Evolutionary conservation across 164 flowering plant species (phyloP), one percentile per base, ranked within the genome.

Genomic region (Chimonanthus salicifolius): DNA sequence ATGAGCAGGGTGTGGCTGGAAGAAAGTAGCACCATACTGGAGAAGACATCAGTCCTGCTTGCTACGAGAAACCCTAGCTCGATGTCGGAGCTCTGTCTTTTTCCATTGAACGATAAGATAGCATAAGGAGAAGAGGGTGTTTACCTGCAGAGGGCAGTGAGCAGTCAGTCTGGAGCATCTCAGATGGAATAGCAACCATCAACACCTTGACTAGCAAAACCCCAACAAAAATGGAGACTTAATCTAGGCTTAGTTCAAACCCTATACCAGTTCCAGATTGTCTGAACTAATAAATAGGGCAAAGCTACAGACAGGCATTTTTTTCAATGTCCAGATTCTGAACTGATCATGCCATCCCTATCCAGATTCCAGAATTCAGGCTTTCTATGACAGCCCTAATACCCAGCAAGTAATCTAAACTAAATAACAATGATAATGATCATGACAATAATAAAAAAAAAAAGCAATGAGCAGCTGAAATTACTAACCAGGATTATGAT

Each of bases 61-160:
- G 83, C 74, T 77, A 49, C 80, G 85, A 67, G 91, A 68, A 72
- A 83, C 82, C 83, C 94, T 86, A 68, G 97, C 94, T 7, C 90
- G 89, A 76, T 94, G 95, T 74, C 84, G 85, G 9, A 92, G 95
- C 74, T 94, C 97, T 48, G 98, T 97, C 67, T 47, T 88, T 81
- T 94, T 94, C 98, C 98, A 94, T 73, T 76, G 81, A 49, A 92
- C 90, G 7, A 94, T 89, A 60, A 88, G 82, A 68, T 82, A 70
- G 77, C 97, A 92, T 70, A 91, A 68, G 3, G 90, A 82, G 70
- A 94, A 82, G 63, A 94, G 89, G 10, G 95, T 86, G 80, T 89
- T 92, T 49, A 94, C 77, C 98, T 92, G 90, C 77, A 82, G 68
- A 74, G 21, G 68, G 68, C 64, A 71, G 68, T 47, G 44, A 67